Evolutionary conservation across 352 stramenopile species (phyloP).

Genomic region (Blastocystis sp.): DNA sequence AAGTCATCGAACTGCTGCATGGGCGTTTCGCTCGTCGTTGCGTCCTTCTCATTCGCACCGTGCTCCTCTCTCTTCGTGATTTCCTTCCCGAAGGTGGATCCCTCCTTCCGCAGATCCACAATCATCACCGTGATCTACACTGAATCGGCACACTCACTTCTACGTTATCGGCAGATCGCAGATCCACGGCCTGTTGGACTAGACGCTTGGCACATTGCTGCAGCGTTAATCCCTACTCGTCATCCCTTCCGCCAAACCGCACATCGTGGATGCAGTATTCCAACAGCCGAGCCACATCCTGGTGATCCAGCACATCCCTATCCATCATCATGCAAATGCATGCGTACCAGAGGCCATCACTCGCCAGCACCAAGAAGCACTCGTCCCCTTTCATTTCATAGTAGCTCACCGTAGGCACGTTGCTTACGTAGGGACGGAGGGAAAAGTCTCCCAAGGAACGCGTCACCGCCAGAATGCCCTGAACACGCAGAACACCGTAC

Average conservation of each 20-base stretch:
- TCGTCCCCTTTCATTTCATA: constrained; percentile 77
- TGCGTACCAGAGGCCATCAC: constrained; percentile 82
- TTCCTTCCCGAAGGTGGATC: not conserved
- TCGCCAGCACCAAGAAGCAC: constrained; percentile 82
- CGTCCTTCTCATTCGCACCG: not conserved
- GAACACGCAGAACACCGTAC: constrained; percentile 86
- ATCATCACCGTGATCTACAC: constrained; percentile 78
- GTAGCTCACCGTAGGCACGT: constrained; percentile 45
- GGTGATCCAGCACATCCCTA: constrained; percentile 81
- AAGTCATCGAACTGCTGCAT: constrained; percentile 21
- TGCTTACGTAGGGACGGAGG: constrained; percentile 84
- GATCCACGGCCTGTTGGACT: constrained; percentile 81
- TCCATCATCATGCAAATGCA: not conserved
- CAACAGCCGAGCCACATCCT: constrained; percentile 79
- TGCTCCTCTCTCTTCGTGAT: not conserved
- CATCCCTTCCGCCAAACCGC: not conserved
- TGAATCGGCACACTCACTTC: not conserved
- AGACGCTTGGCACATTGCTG: constrained; percentile 78
- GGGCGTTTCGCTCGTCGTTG: not conserved
- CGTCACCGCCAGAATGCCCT: constrained; percentile 86
- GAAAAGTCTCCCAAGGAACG: constrained; percentile 84
- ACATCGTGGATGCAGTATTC: constrained; percentile 72
- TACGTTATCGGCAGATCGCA: constrained; percentile 85
- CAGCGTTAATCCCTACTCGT: constrained; percentile 70
- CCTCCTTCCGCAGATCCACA: constrained; percentile 78